Base-by-base conservation (phyloP, 208 protist genomes). In the Leishmania mexicana region DNA sequence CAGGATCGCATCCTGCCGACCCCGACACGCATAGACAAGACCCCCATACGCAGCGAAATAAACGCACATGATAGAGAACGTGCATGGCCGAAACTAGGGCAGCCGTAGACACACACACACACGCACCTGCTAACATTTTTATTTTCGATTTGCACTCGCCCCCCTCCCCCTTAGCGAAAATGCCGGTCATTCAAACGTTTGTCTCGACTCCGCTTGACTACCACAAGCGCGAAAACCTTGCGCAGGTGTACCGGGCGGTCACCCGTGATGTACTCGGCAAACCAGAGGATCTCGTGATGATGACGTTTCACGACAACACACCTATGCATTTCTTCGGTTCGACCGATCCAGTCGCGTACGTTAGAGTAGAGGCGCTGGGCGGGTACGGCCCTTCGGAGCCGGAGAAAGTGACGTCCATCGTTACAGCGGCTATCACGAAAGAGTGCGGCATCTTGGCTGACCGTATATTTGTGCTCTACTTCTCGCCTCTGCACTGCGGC, bases 381-480 rank as follows among this genome's bases (percentile, higher is more conserved):
- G 68, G 65, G 13, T 79, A 81, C 72, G 17, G 72, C 15, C 35
- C 77, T 24, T 64, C 17, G 21, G 78, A 67, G 31, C 75, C 87
- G 2, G 54, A 49, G 64, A 54, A 65, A 40, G 54, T 82, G 60
- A 89, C 87, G 8, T 24, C 83, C 70, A 67, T 81, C n/a, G 79
- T 87, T 35, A 84, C 81, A 31, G 79, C 53, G 21, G 83, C 79
- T 0, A 64, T 86, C 17, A 47, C 75, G 47, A 74, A 80, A 57
- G 75, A 79, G 62, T 80, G 75, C 40, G 84, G 87, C 81, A 80
- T 90, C 65, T 24, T 70, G 11, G 81, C 54, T 10, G 60, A 76
- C 54, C 75, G 87, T 65, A 79, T 88, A 57, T 90, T 81, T 76
- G 49, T 88, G 65, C 45, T 78, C 8, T 87, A 86, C 81, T 87